A percentile compares a stretch with the other conserved stretches of the same genome.
These are phyloP conservation scores for Glaciozyma martinii DNA, from an alignment of 768 basidiomycete species.

Conservation along the genomic window DNA sequence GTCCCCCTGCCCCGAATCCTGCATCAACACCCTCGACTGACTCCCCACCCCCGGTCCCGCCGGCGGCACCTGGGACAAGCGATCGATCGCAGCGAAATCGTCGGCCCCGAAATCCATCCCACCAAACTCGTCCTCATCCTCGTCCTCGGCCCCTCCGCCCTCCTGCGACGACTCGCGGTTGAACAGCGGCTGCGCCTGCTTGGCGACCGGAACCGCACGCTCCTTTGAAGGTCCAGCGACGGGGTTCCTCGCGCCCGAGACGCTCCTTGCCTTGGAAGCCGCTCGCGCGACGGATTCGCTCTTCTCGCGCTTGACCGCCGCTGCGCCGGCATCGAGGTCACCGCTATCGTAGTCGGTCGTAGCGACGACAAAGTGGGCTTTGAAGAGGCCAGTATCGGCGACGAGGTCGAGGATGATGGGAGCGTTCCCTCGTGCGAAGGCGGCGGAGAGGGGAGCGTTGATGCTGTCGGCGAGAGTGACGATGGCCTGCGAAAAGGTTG, in stretches of 20 bases:
- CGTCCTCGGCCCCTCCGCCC: background rate
- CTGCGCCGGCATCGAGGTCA: background rate
- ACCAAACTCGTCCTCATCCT: background rate
- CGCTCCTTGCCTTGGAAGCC: background rate
- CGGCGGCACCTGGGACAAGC: conserved; percentile 12
- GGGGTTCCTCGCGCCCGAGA: background rate
- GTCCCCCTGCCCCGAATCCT: background rate
- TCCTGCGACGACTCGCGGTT: conserved; percentile 16
- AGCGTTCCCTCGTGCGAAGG: conserved; percentile 20
- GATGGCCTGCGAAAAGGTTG: conserved; percentile 13
- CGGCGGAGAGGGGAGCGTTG: conserved; percentile 6
- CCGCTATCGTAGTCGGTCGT: conserved; percentile 25
- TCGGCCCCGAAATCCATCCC: conserved; percentile 10
- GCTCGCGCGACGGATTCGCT: conserved; percentile 1
- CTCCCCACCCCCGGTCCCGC: background rate
- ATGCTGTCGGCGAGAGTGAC: conserved; percentile 17
- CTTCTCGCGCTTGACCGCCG: conserved; percentile 6
- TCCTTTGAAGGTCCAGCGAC: background rate
- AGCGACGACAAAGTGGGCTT: conserved; percentile 19
- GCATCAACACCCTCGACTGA: background rate
- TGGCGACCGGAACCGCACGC: background rate
- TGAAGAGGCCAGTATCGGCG: conserved; percentile 1
- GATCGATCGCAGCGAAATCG: conserved; percentile 17
- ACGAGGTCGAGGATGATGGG: conserved; percentile 16
- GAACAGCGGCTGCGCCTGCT: conserved; percentile 4